Conservation (phyloP, 2,329 filamentous ascomycete genomes). For the Fusarium cyanostomum region DNA sequence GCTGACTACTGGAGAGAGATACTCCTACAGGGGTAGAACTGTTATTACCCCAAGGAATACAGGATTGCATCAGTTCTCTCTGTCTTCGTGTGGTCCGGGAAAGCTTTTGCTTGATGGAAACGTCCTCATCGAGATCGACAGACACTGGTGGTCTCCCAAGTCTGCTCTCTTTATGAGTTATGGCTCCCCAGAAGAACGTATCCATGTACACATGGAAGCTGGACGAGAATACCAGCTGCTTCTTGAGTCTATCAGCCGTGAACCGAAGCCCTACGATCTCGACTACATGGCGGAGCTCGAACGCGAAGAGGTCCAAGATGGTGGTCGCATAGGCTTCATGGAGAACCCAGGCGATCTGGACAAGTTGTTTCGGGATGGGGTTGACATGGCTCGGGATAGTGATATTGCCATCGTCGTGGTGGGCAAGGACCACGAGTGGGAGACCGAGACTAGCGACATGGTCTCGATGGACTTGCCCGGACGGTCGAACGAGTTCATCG, state of each 20-base stretch:
- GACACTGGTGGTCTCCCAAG: conserved; percentile 32
- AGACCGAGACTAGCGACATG: conserved; percentile 26
- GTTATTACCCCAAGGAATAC: conserved; percentile 20
- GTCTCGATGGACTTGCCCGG: conserved; percentile 21
- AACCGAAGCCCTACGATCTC: conserved; percentile 25
- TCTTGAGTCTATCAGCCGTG: conserved; percentile 20
- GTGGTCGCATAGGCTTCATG: conserved; percentile 24
- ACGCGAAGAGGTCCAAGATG: conserved; percentile 27
- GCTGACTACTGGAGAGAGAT: conserved; percentile 27
- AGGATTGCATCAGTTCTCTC: conserved; percentile 17
- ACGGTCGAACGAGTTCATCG: conserved; percentile 16
- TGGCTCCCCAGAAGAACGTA: conserved; percentile 18
- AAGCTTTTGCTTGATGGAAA: conserved; percentile 22
- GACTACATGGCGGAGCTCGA: conserved; percentile 22
- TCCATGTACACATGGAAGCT: conserved; percentile 22
- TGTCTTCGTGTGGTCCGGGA: conserved; percentile 18
- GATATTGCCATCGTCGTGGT: conserved; percentile 20
- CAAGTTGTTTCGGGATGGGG: conserved; percentile 11
- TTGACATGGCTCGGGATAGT: conserved; percentile 11
- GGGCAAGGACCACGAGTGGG: conserved; percentile 28
- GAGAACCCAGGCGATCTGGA: conserved; percentile 24
- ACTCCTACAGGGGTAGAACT: conserved; percentile 17
- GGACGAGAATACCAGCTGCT: conserved; percentile 14
- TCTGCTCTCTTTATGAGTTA: conserved; percentile 31
- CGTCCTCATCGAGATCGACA: conserved; percentile 17